A percentile compares a stretch with the other conserved stretches of the same genome.
Conservation (phyloP, 2,329 filamentous ascomycete genomes). For the Colletotrichum brevisporum region DNA sequence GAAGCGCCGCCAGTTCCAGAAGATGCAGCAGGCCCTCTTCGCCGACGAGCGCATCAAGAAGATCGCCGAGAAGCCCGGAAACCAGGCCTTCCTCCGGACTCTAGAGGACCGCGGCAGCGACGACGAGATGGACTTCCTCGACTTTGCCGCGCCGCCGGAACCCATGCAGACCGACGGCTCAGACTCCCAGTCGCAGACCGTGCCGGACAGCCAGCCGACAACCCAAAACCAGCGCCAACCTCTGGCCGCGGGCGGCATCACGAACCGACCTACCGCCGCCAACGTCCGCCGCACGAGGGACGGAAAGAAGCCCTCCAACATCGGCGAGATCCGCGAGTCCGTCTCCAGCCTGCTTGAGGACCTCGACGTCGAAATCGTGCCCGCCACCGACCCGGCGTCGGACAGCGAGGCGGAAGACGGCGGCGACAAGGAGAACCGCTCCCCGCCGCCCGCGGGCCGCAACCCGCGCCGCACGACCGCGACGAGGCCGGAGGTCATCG, state of each 20-base stretch:
- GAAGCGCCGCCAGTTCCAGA: constrained; percentile 90
- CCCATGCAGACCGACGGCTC: constrained; percentile 50
- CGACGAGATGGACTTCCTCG: constrained; percentile 83
- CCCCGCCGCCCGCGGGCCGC: constrained; percentile 40
- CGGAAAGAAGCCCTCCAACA: constrained; percentile 77
- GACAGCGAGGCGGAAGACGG: constrained; percentile 66
- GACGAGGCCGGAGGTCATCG: constrained; percentile 68
- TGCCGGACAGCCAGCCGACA: constrained; percentile 64
- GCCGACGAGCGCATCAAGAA: constrained; percentile 92
- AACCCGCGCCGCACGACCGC: constrained; percentile 52
- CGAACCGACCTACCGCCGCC: constrained; percentile 65
- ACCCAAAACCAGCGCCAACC: constrained; percentile 50
- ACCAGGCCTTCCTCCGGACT: constrained; percentile 89
- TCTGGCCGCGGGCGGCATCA: constrained; percentile 55
- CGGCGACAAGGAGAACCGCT: constrained; percentile 65
- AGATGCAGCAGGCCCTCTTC: constrained; percentile 90
- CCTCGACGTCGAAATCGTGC: constrained; percentile 64
- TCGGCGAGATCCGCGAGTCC: constrained; percentile 86
- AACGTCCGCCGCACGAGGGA: constrained; percentile 73
- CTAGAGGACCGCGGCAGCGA: constrained; percentile 87
- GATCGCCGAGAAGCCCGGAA: constrained; percentile 90
- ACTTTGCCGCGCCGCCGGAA: constrained; percentile 54
- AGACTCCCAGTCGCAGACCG: constrained; percentile 53
- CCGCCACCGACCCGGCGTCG: constrained; percentile 62
- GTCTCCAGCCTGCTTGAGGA: constrained; percentile 88